Evolutionary conservation across 2,329 filamentous ascomycete genomes (phyloP), one percentile per base, ranked within the genome.

Genomic region (Fusarium sp.): DNA sequence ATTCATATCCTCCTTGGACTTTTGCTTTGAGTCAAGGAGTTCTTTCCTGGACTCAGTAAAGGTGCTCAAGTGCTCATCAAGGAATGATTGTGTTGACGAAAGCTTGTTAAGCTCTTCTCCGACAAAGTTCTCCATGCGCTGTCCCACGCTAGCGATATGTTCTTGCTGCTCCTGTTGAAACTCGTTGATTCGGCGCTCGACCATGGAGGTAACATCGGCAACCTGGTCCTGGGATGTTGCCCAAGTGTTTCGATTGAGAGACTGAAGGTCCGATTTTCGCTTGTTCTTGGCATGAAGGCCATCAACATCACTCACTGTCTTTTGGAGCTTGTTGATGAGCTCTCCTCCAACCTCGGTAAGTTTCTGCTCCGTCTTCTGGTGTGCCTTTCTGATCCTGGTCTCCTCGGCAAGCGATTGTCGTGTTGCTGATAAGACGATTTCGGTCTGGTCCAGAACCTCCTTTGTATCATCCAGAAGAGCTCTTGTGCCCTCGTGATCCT

Each of bases 251-350:
- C 92, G 87, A 78, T 99, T 98, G 48, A 92, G 80, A 6, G 84
- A 84, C 66, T 97, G 94, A 3, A 98, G 84, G 68, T 96, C 91
- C 0, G 93, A 94, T 75, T 93, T 94, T 52, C 96, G 88, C 72
- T 88, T 88, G 67, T 97, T 89, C 79, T 99, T 99, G 9, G 92
- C 92, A 67, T 93, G 92, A 15, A 98, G 84, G 3, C 91, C 91
- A 62, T 89, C 86, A 11, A 98, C 90, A 78, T 98, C 94, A 39
- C 85, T 83, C 1, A 97, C 92, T 0, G 94, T 96, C 71, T 85
- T 88, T 41, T 89, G 86, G 20, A 99, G 83, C 2, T 93, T 96
- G 15, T 87, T 88, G 60, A 98, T 86, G 55, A 99, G 87, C 60
- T 92, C 86, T 25, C 85, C 86, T 6, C 95, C 94, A 53, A 97